Percentiles rank a stretch among this genome's conserved stretches.
phyloP scores from a whole-genome alignment of 257 asterid genomes.

The Parsonsia alboflavescens region DNA sequence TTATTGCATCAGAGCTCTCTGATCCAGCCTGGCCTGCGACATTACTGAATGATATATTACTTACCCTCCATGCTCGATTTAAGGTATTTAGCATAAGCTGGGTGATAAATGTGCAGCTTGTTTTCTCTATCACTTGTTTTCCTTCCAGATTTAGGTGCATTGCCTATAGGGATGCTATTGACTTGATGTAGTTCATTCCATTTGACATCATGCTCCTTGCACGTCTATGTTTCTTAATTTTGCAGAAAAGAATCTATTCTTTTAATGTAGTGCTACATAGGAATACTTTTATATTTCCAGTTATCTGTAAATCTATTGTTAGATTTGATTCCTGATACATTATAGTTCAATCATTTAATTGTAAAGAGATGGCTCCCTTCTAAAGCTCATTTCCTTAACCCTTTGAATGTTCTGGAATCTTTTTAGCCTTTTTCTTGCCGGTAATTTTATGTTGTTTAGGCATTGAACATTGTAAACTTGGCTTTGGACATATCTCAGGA shows the following conservation, averaged over 20 bases:
- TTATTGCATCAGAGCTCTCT: slow-evolving; percentile 92
- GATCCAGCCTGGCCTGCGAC: slow-evolving; percentile 98
- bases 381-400: neutral
- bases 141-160: neutral
- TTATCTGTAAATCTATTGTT: neutral
- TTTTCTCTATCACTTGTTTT: neutral
- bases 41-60: slow-evolving; percentile 74
- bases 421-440: neutral
- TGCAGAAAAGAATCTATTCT: neutral
- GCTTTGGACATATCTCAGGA: neutral
- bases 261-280: neutral
- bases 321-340: slow-evolving; percentile 2
- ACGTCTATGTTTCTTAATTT: neutral
- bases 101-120: neutral
- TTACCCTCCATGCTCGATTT: slow-evolving; percentile 97
- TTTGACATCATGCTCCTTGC: neutral
- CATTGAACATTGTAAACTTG: neutral
- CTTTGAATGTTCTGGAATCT: neutral
- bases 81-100: slow-evolving; percentile 48
- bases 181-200: neutral
- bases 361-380: neutral
- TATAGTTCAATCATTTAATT: neutral
- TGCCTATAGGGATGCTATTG: neutral
- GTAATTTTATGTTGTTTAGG: no score
- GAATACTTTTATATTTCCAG: neutral